Evolutionary conservation across 805 yeast genomes (phyloP), one percentile per base, ranked within the genome.

Genomic region (Saturnispora hagleri): DNA sequence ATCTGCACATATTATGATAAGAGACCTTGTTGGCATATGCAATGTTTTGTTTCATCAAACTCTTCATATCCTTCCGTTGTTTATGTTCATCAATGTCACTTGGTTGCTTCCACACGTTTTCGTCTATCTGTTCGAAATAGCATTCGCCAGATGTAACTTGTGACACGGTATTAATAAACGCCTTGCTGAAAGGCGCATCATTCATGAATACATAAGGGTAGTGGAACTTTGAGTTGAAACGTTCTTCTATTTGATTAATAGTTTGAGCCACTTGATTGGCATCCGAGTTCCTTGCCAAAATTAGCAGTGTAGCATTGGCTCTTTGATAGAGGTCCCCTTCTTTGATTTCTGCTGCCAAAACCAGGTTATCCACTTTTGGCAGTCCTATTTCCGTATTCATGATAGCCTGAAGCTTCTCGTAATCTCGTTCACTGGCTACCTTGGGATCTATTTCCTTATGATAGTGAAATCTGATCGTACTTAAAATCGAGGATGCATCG

Each of bases 1-100:
- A 87, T 26, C 95, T 74, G 63, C 95, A 87, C 95, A 87, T 87
- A 60, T 85, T 83, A 60, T 86, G 95, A 60, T 87, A 87, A 0
- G 89, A 82, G 20, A 62, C 65, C 65, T 69, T 71, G 20, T 71
- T 71, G 2, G 89, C 87, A 62, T 85, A 84, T 4, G 81, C 84
- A 62, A 75, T 71, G 13, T 70, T 74, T 52, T 67, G 61, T 1
- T 50, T 27, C 4, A 53, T 60, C 57, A 79, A 53, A 7, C 55
- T 46, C 13, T 69, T 59, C 73, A 75, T 71, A 8, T 68, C 70
- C 28, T 60, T 52, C 3, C 45, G 46, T 57, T 73, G 74, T 46
- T 57, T 63, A 5, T 55, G 57, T 2, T n/a, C 15, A 55, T 77
- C 78, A 15, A 79, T 72, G 50, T 53, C 55, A 0, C 52, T 55